Percentiles rank a stretch among this genome's conserved stretches.
These are phyloP conservation scores for Thielaviopsis ethacetica DNA, from an alignment of 2,329 filamentous ascomycete genomes.

Conservation along the genomic window DNA sequence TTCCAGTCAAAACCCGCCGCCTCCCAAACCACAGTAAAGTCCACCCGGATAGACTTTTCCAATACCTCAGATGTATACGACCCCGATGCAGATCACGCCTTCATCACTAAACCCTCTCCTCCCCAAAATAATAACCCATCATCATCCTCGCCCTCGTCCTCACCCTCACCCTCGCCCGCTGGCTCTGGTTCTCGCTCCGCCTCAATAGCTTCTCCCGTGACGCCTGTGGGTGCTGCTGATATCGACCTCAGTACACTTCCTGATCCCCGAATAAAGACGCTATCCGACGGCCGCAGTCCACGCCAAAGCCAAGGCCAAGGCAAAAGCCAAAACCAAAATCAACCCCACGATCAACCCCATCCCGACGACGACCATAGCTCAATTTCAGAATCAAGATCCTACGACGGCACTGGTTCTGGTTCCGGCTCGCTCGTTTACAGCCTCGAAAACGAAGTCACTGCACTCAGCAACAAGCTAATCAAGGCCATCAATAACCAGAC, in stretches of 20 bases:
- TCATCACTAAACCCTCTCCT: not conserved
- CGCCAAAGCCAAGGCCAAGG: not conserved
- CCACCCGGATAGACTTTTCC: slow-evolving; percentile 2
- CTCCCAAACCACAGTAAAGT: not conserved
- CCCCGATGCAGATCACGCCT: slow-evolving; percentile 9
- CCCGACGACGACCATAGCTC: slow-evolving; percentile 18
- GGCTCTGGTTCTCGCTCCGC: slow-evolving; percentile 1
- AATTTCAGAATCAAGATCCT: slow-evolving; percentile 11
- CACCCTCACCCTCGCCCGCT: not conserved
- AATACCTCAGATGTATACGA: slow-evolving; percentile 10
- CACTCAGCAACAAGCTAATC: slow-evolving; percentile 87
- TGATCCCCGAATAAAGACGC: slow-evolving; percentile 40
- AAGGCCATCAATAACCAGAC: slow-evolving; percentile 97
- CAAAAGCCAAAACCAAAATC: not conserved
- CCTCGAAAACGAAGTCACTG: slow-evolving; percentile 62
- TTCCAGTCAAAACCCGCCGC: not conserved
- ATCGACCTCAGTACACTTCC: slow-evolving; percentile 51
- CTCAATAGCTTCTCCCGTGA: slow-evolving; percentile 11
- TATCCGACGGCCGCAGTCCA: slow-evolving; percentile 23
- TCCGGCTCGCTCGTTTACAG: not conserved
- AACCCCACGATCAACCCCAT: not conserved
- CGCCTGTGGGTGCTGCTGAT: slow-evolving; percentile 31
- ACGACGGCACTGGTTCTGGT: not conserved
- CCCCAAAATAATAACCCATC: not conserved
- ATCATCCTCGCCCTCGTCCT: not conserved